A percentile compares a stretch with the other conserved stretches of the same genome.
These are phyloP conservation scores for Collybiopsis confluens DNA, from an alignment of 768 basidiomycete species.

Conservation along the genomic window DNA sequence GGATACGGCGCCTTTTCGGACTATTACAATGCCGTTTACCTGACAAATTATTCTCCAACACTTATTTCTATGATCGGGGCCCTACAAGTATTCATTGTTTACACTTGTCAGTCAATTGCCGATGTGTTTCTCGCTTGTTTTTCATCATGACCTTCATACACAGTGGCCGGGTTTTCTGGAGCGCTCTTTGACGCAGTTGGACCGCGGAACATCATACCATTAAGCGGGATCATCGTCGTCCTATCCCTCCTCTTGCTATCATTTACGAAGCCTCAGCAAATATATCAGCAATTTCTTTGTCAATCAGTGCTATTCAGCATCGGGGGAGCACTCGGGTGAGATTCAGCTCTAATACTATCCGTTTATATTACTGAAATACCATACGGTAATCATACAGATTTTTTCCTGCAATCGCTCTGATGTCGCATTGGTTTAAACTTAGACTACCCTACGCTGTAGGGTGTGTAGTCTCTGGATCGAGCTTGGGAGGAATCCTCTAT, in stretches of 20 bases:
- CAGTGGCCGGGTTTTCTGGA: slow-evolving; percentile 18
- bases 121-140: neutral
- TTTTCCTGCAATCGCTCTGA: slow-evolving; percentile 26
- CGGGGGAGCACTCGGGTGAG: slow-evolving; percentile 17
- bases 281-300: slow-evolving; percentile 24
- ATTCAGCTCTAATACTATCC: neutral
- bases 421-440: no score
- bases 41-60: slow-evolving; percentile 23
- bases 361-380: no score
- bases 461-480: slow-evolving; percentile 24
- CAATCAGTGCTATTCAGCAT: slow-evolving; percentile 21
- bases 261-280: slow-evolving; percentile 20
- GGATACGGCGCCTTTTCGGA: slow-evolving; percentile 31
- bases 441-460: slow-evolving; percentile 32
- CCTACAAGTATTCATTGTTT: slow-evolving; percentile 23
- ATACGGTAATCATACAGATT: no score
- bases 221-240: slow-evolving; percentile 18
- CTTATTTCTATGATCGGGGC: slow-evolving; percentile 26
- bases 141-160: neutral
- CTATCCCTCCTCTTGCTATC: slow-evolving; percentile 21
- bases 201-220: slow-evolving; percentile 18
- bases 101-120: slow-evolving; percentile 10
- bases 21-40: slow-evolving; percentile 24
- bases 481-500: slow-evolving; percentile 27
- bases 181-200: slow-evolving; percentile 20